Base-by-base conservation (phyloP, 2,329 filamentous ascomycete species). In the Camillea tinctor region DNA sequence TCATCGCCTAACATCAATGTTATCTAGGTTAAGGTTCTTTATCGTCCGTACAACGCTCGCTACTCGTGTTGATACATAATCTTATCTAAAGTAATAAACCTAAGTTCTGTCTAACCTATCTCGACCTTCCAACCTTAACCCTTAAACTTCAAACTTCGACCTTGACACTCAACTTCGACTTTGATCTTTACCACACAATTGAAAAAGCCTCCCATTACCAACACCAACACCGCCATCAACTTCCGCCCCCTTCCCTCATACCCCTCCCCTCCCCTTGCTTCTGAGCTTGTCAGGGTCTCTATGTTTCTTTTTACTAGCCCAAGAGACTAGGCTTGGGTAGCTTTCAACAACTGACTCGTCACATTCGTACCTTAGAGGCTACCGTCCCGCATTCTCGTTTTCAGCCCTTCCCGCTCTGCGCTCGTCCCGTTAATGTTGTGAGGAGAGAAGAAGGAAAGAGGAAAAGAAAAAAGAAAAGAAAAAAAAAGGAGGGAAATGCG, bases 401-500 rank as follows among this genome's bases (percentile, higher is more conserved):
- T 23, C 52, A 44, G 53, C 22, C 55, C 49, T 56, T 17, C 60
- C 23, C 49, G 50, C 52, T 54, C 22, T 50, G 24, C 36, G n/a
- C n/a, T n/a, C n/a, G n/a, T 56, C 48, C 54, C 49, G 17, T 24
- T 48, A 52, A 60, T 30, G 56, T 57, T 20, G 50, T 52, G 19
- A 50, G 13, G 24, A 50, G 49, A 50, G 2, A 15, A 44, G 17
- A 44, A 44, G 36, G 5, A 44, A n/a, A n/a, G n/a, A n/a, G n/a
- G n/a, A n/a, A n/a, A n/a, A n/a, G n/a, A n/a, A n/a, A n/a, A n/a
- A n/a, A n/a, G n/a, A n/a, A n/a, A n/a, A n/a, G n/a, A n/a, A n/a
- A n/a, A n/a, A n/a, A n/a, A 44, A 44, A 48, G 26, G 21, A 56
- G 59, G 63, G 65, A 58, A 26, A 68, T 69, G 66, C 59, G 50